phyloP scores from a whole-genome alignment of 257 asterid genomes.

The Catharanthus roseus region DNA sequence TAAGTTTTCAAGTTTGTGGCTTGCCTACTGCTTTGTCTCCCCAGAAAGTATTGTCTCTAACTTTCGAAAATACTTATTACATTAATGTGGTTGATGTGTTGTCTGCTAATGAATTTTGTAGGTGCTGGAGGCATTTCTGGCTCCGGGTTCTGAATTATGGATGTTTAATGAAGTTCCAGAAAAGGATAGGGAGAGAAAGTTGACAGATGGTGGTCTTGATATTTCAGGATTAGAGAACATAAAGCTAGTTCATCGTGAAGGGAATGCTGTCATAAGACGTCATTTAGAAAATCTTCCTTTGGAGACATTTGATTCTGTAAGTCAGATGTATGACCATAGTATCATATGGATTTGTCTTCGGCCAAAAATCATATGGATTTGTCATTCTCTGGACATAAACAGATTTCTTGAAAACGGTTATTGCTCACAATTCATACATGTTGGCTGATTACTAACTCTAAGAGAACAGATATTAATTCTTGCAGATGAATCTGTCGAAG shows the following conservation, averaged over 20 bases:
- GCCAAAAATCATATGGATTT: background rate
- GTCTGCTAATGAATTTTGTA: constrained; percentile 23
- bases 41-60: background rate
- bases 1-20: background rate
- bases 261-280: constrained; percentile 92
- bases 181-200: constrained; percentile 65
- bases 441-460: constrained; percentile 67
- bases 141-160: constrained; percentile 89
- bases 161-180: constrained; percentile 91
- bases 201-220: constrained; percentile 93
- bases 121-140: constrained; percentile 89
- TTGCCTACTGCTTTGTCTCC: background rate
- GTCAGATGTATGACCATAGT: constrained; percentile 23
- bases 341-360: too few species aligned
- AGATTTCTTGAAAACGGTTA: background rate
- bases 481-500: constrained; percentile 97
- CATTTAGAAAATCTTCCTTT: constrained; percentile 88
- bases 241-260: constrained; percentile 79
- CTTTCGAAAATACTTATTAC: background rate
- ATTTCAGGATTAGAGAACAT: constrained; percentile 72
- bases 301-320: constrained; percentile 97
- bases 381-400: background rate
- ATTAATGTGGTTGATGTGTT: constrained; percentile 2
- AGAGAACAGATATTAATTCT: constrained; percentile 84
- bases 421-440: constrained; percentile 10